Percentiles rank a stretch among this genome's conserved stretches.
Evolutionary conservation across 2,329 filamentous ascomycete species (phyloP).

Genomic region (Apiospora kogelbergensis): DNA sequence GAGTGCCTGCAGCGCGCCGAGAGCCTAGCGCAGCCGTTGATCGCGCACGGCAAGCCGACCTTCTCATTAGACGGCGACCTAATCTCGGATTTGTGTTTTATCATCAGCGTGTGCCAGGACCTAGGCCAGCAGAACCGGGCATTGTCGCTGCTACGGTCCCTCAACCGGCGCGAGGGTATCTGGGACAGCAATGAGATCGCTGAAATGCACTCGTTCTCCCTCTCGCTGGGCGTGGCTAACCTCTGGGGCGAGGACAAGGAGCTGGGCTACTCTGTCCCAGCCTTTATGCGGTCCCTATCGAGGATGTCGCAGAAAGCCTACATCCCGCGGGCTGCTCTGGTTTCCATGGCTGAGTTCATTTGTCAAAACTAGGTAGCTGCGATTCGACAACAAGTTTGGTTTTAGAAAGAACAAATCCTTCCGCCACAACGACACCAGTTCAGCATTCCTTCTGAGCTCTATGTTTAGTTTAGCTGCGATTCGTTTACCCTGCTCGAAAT

Average conservation of each 20-base stretch:
- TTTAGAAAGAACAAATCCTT: too few relatives aligned
- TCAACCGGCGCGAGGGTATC: conserved; percentile 10
- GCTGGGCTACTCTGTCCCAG: background rate
- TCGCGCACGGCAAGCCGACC: background rate
- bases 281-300: background rate
- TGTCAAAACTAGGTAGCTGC: too few relatives aligned
- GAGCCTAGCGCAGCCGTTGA: background rate
- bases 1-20: background rate
- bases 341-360: background rate
- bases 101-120: background rate
- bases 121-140: background rate
- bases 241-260: background rate
- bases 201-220: background rate
- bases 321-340: background rate
- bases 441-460: too few relatives aligned
- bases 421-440: too few relatives aligned
- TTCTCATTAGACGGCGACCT: conserved; percentile 7
- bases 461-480: too few relatives aligned
- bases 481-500: too few relatives aligned
- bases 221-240: background rate
- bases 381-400: too few relatives aligned
- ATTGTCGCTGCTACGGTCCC: background rate
- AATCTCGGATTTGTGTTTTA: background rate
- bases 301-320: background rate
- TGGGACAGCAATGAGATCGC: conserved; percentile 9